phyloP scores from a whole-genome alignment of 371 early-diverging fungal genomes.

The Ordospora colligata region DNA sequence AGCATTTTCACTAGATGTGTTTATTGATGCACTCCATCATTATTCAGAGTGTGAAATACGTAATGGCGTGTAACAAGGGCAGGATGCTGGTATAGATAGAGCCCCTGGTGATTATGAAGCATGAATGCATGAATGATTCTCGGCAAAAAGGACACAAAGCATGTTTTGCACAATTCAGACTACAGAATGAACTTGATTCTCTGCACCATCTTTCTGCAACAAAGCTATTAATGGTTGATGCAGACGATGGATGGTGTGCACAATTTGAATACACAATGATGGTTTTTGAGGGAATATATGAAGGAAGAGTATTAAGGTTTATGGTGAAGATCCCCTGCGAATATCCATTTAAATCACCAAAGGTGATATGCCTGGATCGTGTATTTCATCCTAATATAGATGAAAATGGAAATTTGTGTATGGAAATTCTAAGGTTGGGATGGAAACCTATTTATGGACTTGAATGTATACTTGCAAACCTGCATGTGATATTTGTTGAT shows the following conservation, averaged over 20 bases:
- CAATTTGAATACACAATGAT: not conserved
- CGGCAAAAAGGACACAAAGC: not conserved
- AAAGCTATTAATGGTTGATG: not conserved
- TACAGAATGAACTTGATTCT: conserved; percentile 8
- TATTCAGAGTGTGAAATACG: conserved; percentile 2
- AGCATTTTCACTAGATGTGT: not conserved
- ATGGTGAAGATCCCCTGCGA: conserved; percentile 18
- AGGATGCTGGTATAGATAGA: not conserved
- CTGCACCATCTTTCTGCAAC: not conserved
- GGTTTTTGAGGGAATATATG: conserved; percentile 9
- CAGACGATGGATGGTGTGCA: not conserved
- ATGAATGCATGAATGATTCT: no score
- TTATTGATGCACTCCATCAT: not conserved
- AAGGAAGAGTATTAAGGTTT: conserved; percentile 22
- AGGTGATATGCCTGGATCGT: conserved; percentile 38
- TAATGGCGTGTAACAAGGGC: not conserved
- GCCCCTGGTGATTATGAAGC: no score
- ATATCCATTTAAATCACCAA: conserved; percentile 60
- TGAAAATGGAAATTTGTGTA: conserved; percentile 47
- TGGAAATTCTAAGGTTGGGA: conserved; percentile 55
- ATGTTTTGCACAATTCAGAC: conserved; percentile 10
- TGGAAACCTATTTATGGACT: conserved; percentile 53
- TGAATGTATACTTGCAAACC: conserved; percentile 45
- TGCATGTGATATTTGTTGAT: conserved; percentile 51
- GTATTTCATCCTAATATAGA: conserved; percentile 60